Conservation (phyloP, 23 red algal species). For the Gracilariopsis chorda region DNA sequence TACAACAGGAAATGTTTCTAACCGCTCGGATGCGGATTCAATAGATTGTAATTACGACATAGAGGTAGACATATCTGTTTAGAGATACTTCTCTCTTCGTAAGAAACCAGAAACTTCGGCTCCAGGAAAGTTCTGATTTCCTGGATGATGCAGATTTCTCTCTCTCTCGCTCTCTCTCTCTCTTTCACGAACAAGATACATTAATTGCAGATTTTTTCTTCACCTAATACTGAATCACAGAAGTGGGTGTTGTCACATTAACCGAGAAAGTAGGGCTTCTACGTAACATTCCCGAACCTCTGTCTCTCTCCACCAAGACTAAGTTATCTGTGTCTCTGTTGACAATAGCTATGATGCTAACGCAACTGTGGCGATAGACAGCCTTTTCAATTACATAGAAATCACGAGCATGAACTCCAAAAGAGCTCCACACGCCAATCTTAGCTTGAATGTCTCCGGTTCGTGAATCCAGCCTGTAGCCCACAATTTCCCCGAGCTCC, state of each 20-base stretch:
- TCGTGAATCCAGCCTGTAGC: neutral
- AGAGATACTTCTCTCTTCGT: too few relatives aligned
- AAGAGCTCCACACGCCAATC: constrained; percentile 7
- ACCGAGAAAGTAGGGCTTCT: neutral
- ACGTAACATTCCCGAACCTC: neutral
- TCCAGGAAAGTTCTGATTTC: too few relatives aligned
- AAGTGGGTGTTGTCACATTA: neutral
- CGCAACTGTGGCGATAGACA: neutral
- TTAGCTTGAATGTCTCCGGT: neutral
- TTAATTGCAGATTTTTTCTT: too few relatives aligned
- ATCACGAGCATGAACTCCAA: constrained; percentile 32
- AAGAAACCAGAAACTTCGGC: too few relatives aligned
- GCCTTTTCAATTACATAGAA: constrained; percentile 26
- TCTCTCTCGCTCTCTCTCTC: too few relatives aligned
- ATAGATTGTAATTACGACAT: too few relatives aligned
- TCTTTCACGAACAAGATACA: too few relatives aligned
- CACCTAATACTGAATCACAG: neutral
- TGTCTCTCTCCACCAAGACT: neutral
- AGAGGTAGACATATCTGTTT: too few relatives aligned
- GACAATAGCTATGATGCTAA: constrained; percentile 25
- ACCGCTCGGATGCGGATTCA: too few relatives aligned
- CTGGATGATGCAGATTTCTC: too few relatives aligned
- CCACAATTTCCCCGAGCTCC: constrained; percentile 18
- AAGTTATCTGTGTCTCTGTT: constrained; percentile 49
- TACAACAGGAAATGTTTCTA: too few relatives aligned